phyloP scores from a whole-genome alignment of 2,329 filamentous ascomycete genomes.

The Monosporascus ibericus region DNA sequence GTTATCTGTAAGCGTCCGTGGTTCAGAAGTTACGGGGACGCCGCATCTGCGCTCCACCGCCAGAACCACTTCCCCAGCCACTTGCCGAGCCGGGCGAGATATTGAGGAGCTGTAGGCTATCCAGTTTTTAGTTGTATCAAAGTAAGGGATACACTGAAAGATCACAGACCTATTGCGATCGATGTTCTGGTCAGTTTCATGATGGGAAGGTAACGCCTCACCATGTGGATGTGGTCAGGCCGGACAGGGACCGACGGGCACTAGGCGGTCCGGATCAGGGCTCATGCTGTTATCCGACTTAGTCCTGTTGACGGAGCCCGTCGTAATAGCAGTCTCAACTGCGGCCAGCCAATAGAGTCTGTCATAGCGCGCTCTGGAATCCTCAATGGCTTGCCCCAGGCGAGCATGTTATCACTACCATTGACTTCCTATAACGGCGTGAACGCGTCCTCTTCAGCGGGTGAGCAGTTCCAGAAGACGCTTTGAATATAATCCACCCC shows the following conservation, averaged over 20 bases:
- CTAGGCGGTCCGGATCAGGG: neutral
- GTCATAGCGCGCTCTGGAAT: conserved; percentile 7
- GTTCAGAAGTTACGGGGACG: neutral
- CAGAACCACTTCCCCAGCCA: conserved; percentile 1
- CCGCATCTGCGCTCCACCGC: neutral
- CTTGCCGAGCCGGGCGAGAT: neutral
- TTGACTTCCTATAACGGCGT: conserved; percentile 3
- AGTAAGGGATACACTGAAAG: conserved; percentile 9
- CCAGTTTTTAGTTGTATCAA: conserved; percentile 10
- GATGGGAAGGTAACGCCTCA: conserved; percentile 13
- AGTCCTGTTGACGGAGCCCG: conserved; percentile 9
- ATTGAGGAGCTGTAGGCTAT: conserved; percentile 8
- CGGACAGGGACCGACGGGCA: conserved; percentile 12
- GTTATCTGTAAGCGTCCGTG: neutral
- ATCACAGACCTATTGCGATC: conserved; percentile 15
- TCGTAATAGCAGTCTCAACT: conserved; percentile 10
- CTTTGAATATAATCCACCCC: too few relatives aligned
- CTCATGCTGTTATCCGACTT: conserved; percentile 8
- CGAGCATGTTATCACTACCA: conserved; percentile 13
- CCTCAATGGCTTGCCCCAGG: conserved; percentile 9
- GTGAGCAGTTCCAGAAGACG: too few relatives aligned
- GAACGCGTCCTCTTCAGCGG: too few relatives aligned
- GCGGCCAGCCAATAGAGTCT: conserved; percentile 13
- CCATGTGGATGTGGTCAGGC: conserved; percentile 12
- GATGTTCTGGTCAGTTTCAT: conserved; percentile 8